Percentiles rank a stretch among this genome's conserved stretches.
These are phyloP conservation scores for Tremella fuciformis DNA, from an alignment of 768 basidiomycete species.

Conservation along the genomic window DNA sequence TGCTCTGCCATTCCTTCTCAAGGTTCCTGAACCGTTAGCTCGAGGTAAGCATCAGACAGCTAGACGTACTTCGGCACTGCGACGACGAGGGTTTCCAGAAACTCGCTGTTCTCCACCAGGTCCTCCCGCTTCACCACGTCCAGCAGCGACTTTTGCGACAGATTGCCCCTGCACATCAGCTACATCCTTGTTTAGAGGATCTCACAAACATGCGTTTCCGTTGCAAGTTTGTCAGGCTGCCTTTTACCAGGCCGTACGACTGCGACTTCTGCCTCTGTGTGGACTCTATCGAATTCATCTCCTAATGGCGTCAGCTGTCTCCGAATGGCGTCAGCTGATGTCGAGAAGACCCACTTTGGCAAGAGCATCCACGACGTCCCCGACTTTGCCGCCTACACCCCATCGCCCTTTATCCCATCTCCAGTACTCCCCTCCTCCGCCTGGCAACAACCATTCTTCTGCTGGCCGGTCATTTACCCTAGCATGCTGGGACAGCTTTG, in stretches of 20 bases:
- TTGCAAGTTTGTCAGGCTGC: conserved; percentile 83
- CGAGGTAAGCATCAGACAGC: not conserved
- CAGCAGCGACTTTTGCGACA: conserved; percentile 81
- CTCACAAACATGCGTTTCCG: conserved; percentile 79
- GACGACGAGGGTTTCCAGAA: conserved; percentile 84
- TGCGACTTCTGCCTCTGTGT: conserved; percentile 87
- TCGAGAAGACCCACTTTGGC: conserved; percentile 63
- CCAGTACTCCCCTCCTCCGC: conserved; percentile 59
- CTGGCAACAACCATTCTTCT: conserved; percentile 70
- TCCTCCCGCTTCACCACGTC: conserved; percentile 80
- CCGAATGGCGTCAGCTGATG: not conserved
- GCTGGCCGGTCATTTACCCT: conserved; percentile 66
- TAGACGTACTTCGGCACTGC: conserved; percentile 82
- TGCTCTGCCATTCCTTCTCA: conserved; percentile 80
- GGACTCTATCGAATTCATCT: conserved; percentile 91
- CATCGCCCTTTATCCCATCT: conserved; percentile 92
- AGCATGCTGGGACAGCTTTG: conserved; percentile 40
- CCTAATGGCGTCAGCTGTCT: conserved; percentile 56
- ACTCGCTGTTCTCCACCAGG: conserved; percentile 85
- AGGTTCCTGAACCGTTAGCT: conserved; percentile 59
- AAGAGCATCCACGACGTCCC: conserved; percentile 79
- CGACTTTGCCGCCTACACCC: conserved; percentile 72
- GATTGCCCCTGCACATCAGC: conserved; percentile 68
- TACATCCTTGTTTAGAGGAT: not conserved
- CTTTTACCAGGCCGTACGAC: conserved; percentile 91